Evolutionary conservation across 2,329 filamentous ascomycete genomes (phyloP).

Genomic region (Thielaviopsis punctulata): DNA sequence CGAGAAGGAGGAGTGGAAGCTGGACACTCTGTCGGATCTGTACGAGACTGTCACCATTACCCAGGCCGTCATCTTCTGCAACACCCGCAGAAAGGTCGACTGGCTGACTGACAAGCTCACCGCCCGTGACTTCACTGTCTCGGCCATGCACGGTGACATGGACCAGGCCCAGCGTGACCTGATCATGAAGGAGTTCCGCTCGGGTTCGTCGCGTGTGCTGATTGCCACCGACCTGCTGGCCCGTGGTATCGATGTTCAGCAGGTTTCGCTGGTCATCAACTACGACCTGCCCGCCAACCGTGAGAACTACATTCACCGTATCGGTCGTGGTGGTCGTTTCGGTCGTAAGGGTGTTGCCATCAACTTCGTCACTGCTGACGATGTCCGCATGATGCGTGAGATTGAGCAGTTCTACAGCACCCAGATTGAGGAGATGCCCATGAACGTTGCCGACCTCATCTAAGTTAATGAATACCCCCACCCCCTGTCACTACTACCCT

Average conservation of each 20-base stretch:
- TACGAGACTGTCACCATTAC: slow-evolving; percentile 99
- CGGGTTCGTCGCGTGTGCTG: slow-evolving; percentile 92
- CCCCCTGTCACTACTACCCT: not conserved
- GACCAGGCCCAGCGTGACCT: slow-evolving; percentile 93
- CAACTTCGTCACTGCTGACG: slow-evolving; percentile 98
- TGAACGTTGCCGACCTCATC: slow-evolving; percentile 69
- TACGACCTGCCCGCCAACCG: slow-evolving; percentile 98
- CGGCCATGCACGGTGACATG: slow-evolving; percentile 99
- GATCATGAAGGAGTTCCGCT: slow-evolving; percentile 99
- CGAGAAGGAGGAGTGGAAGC: slow-evolving; percentile 99
- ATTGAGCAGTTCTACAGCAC: slow-evolving; percentile 99
- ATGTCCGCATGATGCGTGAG: slow-evolving; percentile 99
- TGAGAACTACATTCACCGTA: slow-evolving; percentile 99
- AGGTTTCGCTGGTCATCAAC: slow-evolving; percentile 99
- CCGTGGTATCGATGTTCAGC: slow-evolving; percentile 99
- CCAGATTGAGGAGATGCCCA: slow-evolving; percentile 99
- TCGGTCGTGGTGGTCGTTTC: slow-evolving; percentile 98
- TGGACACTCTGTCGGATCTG: slow-evolving; percentile 94
- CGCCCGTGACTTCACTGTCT: slow-evolving; percentile 96
- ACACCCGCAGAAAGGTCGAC: slow-evolving; percentile 99
- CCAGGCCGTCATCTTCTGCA: slow-evolving; percentile 99
- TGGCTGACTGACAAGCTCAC: slow-evolving; percentile 99
- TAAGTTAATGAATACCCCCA: slow-evolving; percentile 24
- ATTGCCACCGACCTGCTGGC: slow-evolving; percentile 96
- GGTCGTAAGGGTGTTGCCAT: slow-evolving; percentile 99